phyloP scores from a whole-genome alignment of 1,139 yeast genomes.

The Tardiomyces depauwii region DNA sequence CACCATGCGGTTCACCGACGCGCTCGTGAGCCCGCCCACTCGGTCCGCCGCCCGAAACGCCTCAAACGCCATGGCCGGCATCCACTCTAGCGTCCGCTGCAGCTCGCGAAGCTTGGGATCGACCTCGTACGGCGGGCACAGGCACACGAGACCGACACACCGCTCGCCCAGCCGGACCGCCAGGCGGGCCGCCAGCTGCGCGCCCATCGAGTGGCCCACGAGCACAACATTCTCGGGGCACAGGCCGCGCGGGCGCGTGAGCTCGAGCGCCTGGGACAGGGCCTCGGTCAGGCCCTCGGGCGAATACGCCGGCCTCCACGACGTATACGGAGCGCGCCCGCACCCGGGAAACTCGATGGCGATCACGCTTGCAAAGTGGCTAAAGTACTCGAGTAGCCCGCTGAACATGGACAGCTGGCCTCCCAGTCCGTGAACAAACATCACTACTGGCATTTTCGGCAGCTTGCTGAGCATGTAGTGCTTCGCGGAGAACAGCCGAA shows the following conservation, averaged over 20 bases:
- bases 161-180: conserved; percentile 32
- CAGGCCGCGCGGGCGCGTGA: conserved; percentile 4
- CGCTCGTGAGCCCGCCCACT: conserved; percentile 47
- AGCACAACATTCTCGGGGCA: conserved; percentile 32
- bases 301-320: conserved; percentile 30
- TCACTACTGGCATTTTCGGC: conserved; percentile 42
- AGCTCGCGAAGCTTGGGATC: conserved; percentile 17
- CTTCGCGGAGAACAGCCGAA: conserved; percentile 22
- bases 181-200: conserved; percentile 41
- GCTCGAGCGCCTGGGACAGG: conserved; percentile 20
- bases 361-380: conserved; percentile 54
- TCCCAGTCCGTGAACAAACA: conserved; percentile 66
- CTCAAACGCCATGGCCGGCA: conserved; percentile 42
- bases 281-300: conserved; percentile 41
- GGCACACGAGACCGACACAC: conserved; percentile 28
- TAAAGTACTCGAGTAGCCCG: conserved; percentile 48
- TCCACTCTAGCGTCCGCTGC: conserved; percentile 20
- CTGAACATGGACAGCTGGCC: conserved; percentile 72
- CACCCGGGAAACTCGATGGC: conserved; percentile 69
- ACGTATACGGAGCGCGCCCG: conserved; percentile 35
- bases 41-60: conserved; percentile 50
- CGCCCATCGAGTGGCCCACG: conserved; percentile 71
- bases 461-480: conserved; percentile 21
- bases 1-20: conserved; percentile 46
- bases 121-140: conserved; percentile 46